Evolutionary conservation across 768 basidiomycete genomes (phyloP), one percentile per base, ranked within the genome.

Genomic region (Macrolepiota fuliginosa): DNA sequence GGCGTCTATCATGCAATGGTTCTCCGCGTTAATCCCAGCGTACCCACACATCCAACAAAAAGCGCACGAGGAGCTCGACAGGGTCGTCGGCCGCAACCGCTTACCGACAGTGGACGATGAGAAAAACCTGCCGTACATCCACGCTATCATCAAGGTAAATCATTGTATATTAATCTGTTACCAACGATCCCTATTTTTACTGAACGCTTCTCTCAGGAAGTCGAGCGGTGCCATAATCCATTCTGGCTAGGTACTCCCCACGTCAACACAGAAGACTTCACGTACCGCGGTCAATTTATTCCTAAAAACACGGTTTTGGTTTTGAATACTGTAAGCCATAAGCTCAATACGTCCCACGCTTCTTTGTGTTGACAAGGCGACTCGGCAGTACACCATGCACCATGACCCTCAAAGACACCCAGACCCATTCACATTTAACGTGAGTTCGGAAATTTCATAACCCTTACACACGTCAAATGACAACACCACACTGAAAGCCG

Each of bases 221-320:
- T 77, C 19, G 70, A 75, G 54, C 74, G 74, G 3, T 74, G 73
- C 29, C 73, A 72, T 46, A 73, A 69, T 62, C 76, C 74, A 39
- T 79, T 76, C 64, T 77, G 75, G 75, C 68, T 77, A 17, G 75
- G 71, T 12, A 76, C 76, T 1, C 79, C 79, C 1, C 80, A 81
- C 64, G 64, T 69, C n/a, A 70, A 69, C 45, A 72, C 68, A 1
- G 65, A 76, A 35, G 78, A 80, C 63, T 77, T 79, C 65, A 74
- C 72, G 0, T 81, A 79, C 63, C 66, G 69, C 4, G 78, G 77
- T 13, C 65, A 74, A 55, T 76, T 73, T 62, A 76, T 81, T 36
- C 79, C 79, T 0, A 76, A 76, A 56, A 72, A 76, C 36, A 72
- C 77, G 0, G 73, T 76, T 19, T 55, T 81, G 0, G 66, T 81